These are phyloP conservation scores for Boletales sp. DNA, from an alignment of 768 basidiomycete species.

Conservation along the genomic window DNA sequence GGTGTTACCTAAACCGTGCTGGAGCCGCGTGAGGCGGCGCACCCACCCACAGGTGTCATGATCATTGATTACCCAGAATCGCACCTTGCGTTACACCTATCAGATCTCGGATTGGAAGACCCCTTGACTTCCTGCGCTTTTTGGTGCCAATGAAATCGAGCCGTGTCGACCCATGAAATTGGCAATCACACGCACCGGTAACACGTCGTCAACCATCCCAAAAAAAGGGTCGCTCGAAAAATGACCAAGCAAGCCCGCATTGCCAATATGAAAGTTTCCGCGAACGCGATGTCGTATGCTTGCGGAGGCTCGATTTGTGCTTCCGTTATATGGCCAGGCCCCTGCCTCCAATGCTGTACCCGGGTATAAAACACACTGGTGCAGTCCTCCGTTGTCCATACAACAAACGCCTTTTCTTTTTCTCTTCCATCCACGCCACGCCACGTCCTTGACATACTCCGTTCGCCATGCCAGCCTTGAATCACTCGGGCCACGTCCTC, in stretches of 20 bases:
- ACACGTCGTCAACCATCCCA: constrained; percentile 13
- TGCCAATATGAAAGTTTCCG: constrained; percentile 18
- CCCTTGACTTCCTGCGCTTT: background rate
- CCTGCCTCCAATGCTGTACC: constrained; percentile 5
- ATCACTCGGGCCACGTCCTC: constrained; percentile 30
- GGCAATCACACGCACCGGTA: constrained; percentile 9
- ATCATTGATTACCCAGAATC: constrained; percentile 3
- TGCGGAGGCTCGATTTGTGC: constrained; percentile 10
- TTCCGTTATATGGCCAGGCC: constrained; percentile 10
- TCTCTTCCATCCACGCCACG: background rate
- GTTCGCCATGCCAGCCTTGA: constrained; percentile 24
- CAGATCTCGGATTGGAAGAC: constrained; percentile 15
- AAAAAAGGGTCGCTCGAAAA: constrained; percentile 8
- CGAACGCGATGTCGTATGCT: constrained; percentile 18
- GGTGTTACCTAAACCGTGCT: constrained; percentile 1
- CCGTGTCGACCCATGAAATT: constrained; percentile 3
- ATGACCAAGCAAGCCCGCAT: constrained; percentile 5
- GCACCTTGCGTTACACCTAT: constrained; percentile 2
- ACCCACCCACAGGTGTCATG: constrained; percentile 12
- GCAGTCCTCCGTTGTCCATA: constrained; percentile 3
- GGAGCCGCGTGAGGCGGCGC: constrained; percentile 10
- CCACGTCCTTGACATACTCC: background rate
- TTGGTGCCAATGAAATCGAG: constrained; percentile 7
- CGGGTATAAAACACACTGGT: constrained; percentile 17
- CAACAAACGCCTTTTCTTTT: background rate